Percentiles rank a stretch among this genome's conserved stretches.
These are phyloP conservation scores for Galeopsis tetrahit DNA, from an alignment of 257 asterid genomes.

Conservation along the genomic window DNA sequence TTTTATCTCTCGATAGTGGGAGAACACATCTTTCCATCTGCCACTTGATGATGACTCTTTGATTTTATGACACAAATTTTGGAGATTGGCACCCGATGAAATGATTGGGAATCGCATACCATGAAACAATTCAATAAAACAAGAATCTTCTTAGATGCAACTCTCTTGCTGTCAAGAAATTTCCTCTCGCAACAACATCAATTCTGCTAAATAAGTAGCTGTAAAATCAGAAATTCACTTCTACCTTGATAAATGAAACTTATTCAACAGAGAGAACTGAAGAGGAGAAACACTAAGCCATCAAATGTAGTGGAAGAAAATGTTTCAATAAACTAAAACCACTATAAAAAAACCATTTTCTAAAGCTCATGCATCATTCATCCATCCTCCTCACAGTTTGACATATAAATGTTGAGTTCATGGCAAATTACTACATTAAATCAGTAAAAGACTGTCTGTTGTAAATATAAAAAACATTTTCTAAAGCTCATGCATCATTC, in stretches of 20 bases:
- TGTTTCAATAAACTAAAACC: background rate
- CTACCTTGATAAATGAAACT: slow-evolving; percentile 4
- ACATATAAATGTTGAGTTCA: background rate
- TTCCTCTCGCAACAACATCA: slow-evolving; percentile 9
- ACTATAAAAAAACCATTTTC: background rate
- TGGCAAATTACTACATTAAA: background rate
- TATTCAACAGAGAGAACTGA: background rate
- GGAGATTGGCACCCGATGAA: slow-evolving; percentile 42
- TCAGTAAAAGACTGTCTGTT: background rate
- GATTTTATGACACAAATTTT: slow-evolving; percentile 46
- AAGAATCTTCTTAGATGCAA: slow-evolving; percentile 27
- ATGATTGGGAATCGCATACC: slow-evolving; percentile 46
- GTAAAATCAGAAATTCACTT: background rate
- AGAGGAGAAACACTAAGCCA: background rate
- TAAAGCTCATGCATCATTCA: background rate
- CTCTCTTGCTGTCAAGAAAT: slow-evolving; percentile 17
- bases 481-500: background rate
- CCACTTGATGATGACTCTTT: slow-evolving; percentile 51
- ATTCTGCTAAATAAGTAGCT: background rate
- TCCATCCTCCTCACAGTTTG: background rate
- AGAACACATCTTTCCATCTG: slow-evolving; percentile 63
- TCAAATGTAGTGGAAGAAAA: background rate
- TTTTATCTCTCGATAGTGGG: slow-evolving; percentile 46
- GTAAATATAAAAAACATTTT: background rate
- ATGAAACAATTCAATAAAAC: slow-evolving; percentile 19